These are phyloP conservation scores for Aspergillus glaucus DNA, from an alignment of 2,329 filamentous ascomycete species.

Conservation along the genomic window DNA sequence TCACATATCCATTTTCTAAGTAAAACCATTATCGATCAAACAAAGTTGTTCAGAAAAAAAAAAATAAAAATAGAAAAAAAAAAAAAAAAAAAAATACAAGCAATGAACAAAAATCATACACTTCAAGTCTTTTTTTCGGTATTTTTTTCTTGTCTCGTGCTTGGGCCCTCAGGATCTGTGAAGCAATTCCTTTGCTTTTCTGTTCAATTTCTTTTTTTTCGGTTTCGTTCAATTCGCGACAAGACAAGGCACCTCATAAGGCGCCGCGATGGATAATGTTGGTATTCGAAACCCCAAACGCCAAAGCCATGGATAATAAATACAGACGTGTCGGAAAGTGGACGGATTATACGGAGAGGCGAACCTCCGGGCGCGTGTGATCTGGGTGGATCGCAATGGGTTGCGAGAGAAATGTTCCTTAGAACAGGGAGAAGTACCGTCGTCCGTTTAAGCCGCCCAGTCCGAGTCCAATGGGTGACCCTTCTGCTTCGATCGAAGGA, in stretches of 20 bases:
- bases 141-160: slow-evolving; percentile 2
- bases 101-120: slow-evolving; percentile 2
- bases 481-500: slow-evolving; percentile 28
- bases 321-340: slow-evolving; percentile 17
- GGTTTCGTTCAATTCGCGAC: slow-evolving; percentile 9
- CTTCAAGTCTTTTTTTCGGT: slow-evolving; percentile 5
- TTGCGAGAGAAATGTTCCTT: neutral
- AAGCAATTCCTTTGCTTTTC: slow-evolving; percentile 6
- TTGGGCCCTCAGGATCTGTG: neutral
- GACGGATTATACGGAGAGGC: neutral
- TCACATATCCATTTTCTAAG: neutral
- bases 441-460: slow-evolving; percentile 32
- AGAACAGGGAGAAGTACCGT: neutral
- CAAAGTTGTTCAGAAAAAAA: neutral
- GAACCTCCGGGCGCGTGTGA: slow-evolving; percentile 2
- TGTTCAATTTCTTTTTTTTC: slow-evolving; percentile 1
- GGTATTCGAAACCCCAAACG: slow-evolving; percentile 26
- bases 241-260: slow-evolving; percentile 12
- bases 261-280: slow-evolving; percentile 13
- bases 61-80: neutral
- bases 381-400: too few species aligned
- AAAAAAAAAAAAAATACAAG: slow-evolving; percentile 7
- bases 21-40: slow-evolving; percentile 1
- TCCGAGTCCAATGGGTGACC: slow-evolving; percentile 42
- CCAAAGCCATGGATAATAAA: slow-evolving; percentile 28